Evolutionary conservation across 2,329 filamentous ascomycete species (phyloP).

Genomic region (Waltergamsia citrina): DNA sequence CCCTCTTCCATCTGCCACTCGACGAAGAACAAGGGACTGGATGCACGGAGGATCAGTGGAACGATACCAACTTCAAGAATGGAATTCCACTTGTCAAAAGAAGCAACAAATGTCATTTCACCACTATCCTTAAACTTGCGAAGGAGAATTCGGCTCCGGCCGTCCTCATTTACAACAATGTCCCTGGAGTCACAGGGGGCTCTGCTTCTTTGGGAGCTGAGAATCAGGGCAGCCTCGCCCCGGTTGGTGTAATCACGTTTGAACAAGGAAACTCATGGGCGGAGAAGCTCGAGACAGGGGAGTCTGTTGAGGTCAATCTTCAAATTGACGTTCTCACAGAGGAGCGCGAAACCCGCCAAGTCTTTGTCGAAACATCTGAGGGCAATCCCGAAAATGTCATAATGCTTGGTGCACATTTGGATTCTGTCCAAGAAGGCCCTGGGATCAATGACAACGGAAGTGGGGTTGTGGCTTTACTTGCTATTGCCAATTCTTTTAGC

Average conservation of each 20-base stretch:
- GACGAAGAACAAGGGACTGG: constrained; percentile 24
- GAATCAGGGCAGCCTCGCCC: constrained; percentile 19
- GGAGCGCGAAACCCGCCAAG: constrained; percentile 27
- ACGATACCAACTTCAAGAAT: constrained; percentile 26
- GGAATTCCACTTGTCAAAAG: constrained; percentile 36
- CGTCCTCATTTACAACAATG: constrained; percentile 53
- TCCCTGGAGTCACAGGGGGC: constrained; percentile 26
- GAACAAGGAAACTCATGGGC: background rate
- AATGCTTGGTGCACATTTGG: constrained; percentile 31
- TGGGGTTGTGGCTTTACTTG: constrained; percentile 47
- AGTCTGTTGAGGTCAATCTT: background rate
- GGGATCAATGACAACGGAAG: constrained; percentile 59
- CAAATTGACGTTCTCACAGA: background rate
- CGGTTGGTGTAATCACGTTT: constrained; percentile 18
- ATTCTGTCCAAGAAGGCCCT: constrained; percentile 30
- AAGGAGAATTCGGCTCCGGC: constrained; percentile 27
- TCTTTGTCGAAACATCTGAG: constrained; percentile 32
- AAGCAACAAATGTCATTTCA: constrained; percentile 28
- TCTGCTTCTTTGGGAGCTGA: constrained; percentile 38
- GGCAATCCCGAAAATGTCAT: constrained; percentile 31
- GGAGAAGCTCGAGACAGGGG: background rate
- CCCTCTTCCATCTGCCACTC: constrained; percentile 22
- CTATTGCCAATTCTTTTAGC: constrained; percentile 49
- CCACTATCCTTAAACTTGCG: constrained; percentile 31
- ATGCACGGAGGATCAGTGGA: constrained; percentile 31